These are phyloP conservation scores for Talaromyces wortmannii DNA, from an alignment of 495 filamentous ascomycete species.

Conservation along the genomic window DNA sequence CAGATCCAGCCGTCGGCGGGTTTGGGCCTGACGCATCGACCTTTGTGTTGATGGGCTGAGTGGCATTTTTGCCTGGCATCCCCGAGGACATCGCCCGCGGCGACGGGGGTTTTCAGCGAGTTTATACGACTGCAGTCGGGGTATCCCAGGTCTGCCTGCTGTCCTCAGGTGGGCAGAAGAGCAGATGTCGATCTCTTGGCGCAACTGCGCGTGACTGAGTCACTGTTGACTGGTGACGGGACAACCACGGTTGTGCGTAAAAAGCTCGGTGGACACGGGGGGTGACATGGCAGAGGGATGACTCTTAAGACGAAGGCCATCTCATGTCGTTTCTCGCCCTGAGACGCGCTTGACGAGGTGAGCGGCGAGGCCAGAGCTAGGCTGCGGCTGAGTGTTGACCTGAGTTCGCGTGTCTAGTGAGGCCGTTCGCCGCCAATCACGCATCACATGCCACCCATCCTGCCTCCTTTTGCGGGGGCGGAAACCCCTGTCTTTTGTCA, in stretches of 20 bases:
- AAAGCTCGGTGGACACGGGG: slow-evolving; percentile 1
- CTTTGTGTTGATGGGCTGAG: neutral
- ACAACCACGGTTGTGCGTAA: slow-evolving; percentile 31
- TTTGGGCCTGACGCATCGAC: neutral
- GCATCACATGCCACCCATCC: too few species aligned
- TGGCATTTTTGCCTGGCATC: neutral
- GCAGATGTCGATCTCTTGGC: neutral
- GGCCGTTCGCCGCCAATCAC: too few species aligned
- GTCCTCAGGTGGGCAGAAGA: neutral
- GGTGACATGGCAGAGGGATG: slow-evolving; percentile 1
- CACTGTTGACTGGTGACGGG: slow-evolving; percentile 5
- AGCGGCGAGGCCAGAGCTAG: too few species aligned
- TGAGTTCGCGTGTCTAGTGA: too few species aligned
- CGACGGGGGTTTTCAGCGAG: neutral
- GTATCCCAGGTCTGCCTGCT: too few species aligned
- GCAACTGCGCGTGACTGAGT: neutral
- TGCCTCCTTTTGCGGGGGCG: too few species aligned
- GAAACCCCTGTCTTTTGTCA: too few species aligned
- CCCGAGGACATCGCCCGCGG: neutral
- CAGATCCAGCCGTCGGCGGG: neutral
- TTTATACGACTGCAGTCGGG: too few species aligned
- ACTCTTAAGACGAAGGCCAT: too few species aligned
- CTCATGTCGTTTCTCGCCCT: too few species aligned
- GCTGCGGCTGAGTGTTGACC: too few species aligned
- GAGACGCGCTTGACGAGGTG: too few species aligned